Base-by-base conservation (phyloP, 2,329 filamentous ascomycete species). In the Pseudogymnoascus sp. region DNA sequence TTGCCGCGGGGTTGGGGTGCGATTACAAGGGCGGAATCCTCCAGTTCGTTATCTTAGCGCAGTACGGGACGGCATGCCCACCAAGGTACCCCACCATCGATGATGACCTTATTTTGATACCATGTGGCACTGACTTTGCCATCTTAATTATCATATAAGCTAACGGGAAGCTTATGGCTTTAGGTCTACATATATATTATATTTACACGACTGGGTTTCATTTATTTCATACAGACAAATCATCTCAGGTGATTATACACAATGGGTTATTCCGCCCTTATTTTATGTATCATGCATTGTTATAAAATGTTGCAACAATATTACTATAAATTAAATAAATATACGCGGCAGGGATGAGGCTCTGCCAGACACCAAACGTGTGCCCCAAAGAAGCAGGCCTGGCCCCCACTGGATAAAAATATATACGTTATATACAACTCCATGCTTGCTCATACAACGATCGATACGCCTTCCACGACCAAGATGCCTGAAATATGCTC, bases 21-120 rank as follows among this genome's bases (percentile, higher is more conserved):
- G 48, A 55, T 35, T 55, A 35, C 29, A 33, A 55, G 48, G 10
- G 48, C 29, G 29, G 29, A 55, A 55, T 55, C 27, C 4, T 55
- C 25, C 25, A 55, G 48, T 15, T 55, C 29, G 48, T 55, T 55
- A 55, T 55, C 48, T 55, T 55, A 55, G 29, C 48, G 48, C 10
- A 12, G 48, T 17, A 21, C 21, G 48, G 17, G 48, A 15, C 48
- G 15, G 9, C 29, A 35, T 33, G 48, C 29, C 48, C 48, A 55
- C 15, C 48, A 55, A 55, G 48, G 48, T 55, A 55, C 48, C 48
- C 48, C 48, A 29, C 48, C 48, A 55, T 55, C 48, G 25, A 55
- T 55, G 48, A 55, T 33, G 48, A 21, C 48, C 4, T 21, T 21
- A 4, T 27, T 55, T 48, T 12, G 21, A 21, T 21, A 21, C 21